Evolutionary conservation across 148 eudicot species (phyloP).

Genomic region (Heliamphora exappendiculata): DNA sequence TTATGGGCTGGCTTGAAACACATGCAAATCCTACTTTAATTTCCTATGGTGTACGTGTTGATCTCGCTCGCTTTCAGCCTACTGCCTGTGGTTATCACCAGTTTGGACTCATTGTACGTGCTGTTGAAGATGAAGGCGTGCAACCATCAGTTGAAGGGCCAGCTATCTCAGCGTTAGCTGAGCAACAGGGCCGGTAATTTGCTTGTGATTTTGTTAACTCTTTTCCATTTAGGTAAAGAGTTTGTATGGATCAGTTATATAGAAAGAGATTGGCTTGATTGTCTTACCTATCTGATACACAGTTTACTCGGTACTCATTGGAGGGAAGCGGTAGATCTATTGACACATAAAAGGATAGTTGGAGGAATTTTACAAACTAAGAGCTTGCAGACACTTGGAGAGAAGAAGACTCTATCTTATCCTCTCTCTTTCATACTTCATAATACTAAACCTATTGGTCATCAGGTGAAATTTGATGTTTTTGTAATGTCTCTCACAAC

Average conservation of each 20-base stretch:
- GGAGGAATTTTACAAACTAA: slow-evolving; percentile 47
- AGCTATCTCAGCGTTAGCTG: slow-evolving; percentile 24
- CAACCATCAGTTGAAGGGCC: slow-evolving; percentile 28
- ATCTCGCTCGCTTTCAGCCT: slow-evolving; percentile 76
- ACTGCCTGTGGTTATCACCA: slow-evolving; percentile 69
- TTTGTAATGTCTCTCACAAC: not conserved
- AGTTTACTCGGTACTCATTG: slow-evolving; percentile 37
- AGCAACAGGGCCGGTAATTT: slow-evolving; percentile 43
- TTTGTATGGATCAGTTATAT: not conserved
- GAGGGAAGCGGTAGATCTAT: slow-evolving; percentile 33
- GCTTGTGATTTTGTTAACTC: not conserved
- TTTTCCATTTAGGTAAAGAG: not conserved
- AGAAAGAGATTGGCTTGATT: slow-evolving; percentile 7
- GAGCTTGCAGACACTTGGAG: slow-evolving; percentile 44
- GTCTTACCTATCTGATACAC: slow-evolving; percentile 16
- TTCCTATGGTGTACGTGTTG: slow-evolving; percentile 56
- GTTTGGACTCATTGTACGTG: slow-evolving; percentile 63
- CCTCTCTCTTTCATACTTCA: slow-evolving; percentile 48
- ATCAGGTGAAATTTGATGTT: slow-evolving; percentile 51
- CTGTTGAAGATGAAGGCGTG: slow-evolving; percentile 32
- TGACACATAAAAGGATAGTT: slow-evolving; percentile 37
- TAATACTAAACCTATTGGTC: slow-evolving; percentile 71
- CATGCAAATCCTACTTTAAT: slow-evolving; percentile 62
- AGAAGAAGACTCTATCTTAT: slow-evolving; percentile 33
- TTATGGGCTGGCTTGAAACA: slow-evolving; percentile 75